Evolutionary conservation across 2,329 filamentous ascomycete species (phyloP).

Genomic region (Verticillium nubilum): DNA sequence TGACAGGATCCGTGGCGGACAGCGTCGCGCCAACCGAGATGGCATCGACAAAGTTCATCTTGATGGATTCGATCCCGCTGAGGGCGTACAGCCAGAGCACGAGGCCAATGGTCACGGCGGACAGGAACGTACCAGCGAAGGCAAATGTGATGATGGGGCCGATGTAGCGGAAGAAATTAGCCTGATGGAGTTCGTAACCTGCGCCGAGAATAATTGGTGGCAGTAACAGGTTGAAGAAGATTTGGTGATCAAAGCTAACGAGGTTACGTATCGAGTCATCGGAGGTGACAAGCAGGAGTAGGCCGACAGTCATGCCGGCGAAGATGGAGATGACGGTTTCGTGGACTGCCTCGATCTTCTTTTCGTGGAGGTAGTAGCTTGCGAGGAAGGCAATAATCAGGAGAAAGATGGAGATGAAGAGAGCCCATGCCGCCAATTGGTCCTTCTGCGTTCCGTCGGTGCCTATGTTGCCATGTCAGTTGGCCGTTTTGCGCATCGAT

Average conservation of each 20-base stretch:
- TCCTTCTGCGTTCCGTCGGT: slow-evolving; percentile 64
- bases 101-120: slow-evolving; percentile 85
- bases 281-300: slow-evolving; percentile 77
- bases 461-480: slow-evolving; percentile 9
- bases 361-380: slow-evolving; percentile 93
- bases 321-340: slow-evolving; percentile 99
- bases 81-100: slow-evolving; percentile 86
- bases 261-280: slow-evolving; percentile 81
- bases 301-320: slow-evolving; percentile 91
- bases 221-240: slow-evolving; percentile 99
- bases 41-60: slow-evolving; percentile 89
- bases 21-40: slow-evolving; percentile 95
- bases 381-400: slow-evolving; percentile 93
- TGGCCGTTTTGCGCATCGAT: not conserved
- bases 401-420: slow-evolving; percentile 93
- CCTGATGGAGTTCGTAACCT: slow-evolving; percentile 95
- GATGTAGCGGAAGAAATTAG: slow-evolving; percentile 98
- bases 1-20: slow-evolving; percentile 95
- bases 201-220: slow-evolving; percentile 96
- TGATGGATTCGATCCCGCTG: slow-evolving; percentile 77
- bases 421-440: slow-evolving; percentile 91
- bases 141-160: slow-evolving; percentile 96
- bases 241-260: slow-evolving; percentile 97
- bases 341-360: slow-evolving; percentile 94
- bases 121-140: slow-evolving; percentile 95